Evolutionary conservation across 2,329 filamentous ascomycete species (phyloP).

Genomic region (Tolypocladium inflatum): DNA sequence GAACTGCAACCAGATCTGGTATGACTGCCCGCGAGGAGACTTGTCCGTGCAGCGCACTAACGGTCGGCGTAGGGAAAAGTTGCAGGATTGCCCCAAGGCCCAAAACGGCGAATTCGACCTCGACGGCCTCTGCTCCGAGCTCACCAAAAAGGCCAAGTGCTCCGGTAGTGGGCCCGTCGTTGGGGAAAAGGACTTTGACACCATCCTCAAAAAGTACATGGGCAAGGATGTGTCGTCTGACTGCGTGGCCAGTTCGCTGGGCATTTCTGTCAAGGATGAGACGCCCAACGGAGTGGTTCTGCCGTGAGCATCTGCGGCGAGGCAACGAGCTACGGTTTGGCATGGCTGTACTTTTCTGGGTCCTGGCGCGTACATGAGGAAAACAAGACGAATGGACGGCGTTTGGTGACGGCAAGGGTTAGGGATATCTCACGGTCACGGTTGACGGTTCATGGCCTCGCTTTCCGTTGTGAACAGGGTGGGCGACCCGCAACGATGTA

Average conservation of each 20-base stretch:
- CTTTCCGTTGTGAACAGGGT: neutral
- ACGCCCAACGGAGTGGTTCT: conserved; percentile 8
- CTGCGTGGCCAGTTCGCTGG: conserved; percentile 39
- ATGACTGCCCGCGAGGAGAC: conserved; percentile 27
- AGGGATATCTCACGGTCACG: neutral
- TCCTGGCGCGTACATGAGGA: neutral
- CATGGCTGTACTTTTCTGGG: neutral
- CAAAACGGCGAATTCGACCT: conserved; percentile 89
- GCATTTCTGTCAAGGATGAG: conserved; percentile 39
- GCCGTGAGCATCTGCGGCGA: neutral
- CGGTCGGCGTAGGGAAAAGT: conserved; percentile 61
- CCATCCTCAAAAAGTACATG: conserved; percentile 58
- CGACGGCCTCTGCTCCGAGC: conserved; percentile 82
- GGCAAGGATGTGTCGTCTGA: conserved; percentile 29
- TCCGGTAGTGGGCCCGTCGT: conserved; percentile 86
- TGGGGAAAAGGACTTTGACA: conserved; percentile 79
- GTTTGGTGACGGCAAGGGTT: neutral
- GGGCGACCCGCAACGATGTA: neutral
- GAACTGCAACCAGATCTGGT: conserved; percentile 91
- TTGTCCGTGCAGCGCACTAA: conserved; percentile 25
- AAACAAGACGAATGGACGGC: neutral
- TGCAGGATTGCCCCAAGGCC: conserved; percentile 80
- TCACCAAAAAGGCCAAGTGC: conserved; percentile 93
- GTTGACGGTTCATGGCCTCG: neutral
- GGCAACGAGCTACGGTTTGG: neutral